Conservation (phyloP, 2,329 filamentous ascomycete genomes). For the Periconia macrospinosa region DNA sequence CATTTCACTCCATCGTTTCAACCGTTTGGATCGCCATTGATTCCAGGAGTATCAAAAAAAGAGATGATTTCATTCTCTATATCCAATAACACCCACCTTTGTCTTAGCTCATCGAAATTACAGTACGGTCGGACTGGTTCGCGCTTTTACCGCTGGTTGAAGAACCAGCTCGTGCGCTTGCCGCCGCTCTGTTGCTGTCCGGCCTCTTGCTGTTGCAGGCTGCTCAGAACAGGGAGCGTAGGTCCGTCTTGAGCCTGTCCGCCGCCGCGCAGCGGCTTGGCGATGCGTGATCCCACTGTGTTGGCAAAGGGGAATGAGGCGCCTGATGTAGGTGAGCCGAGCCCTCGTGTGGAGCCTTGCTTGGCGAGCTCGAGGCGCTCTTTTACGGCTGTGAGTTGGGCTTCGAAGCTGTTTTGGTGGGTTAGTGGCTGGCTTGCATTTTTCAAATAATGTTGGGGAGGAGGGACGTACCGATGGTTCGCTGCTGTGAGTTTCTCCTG, state of each 20-base stretch:
- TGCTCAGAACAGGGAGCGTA: conserved; percentile 47
- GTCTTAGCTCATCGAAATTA: no score
- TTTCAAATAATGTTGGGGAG: neutral
- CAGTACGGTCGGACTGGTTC: neutral
- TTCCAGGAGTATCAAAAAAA: no score
- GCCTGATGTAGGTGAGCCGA: conserved; percentile 62
- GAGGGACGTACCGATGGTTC: conserved; percentile 80
- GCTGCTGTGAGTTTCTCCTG: conserved; percentile 98
- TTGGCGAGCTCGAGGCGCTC: conserved; percentile 96
- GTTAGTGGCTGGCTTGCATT: conserved; percentile 10
- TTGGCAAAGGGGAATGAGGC: conserved; percentile 68
- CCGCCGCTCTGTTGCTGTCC: conserved; percentile 58
- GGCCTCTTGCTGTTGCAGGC: conserved; percentile 54
- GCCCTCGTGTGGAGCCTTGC: conserved; percentile 81
- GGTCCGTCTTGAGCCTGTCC: conserved; percentile 36
- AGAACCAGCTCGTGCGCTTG: conserved; percentile 77
- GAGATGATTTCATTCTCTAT: no score
- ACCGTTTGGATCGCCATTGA: no score
- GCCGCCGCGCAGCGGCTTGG: conserved; percentile 64
- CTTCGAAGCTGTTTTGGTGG: conserved; percentile 74
- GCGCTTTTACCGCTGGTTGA: conserved; percentile 56
- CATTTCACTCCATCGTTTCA: no score
- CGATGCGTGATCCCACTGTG: conserved; percentile 59
- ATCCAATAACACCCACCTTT: no score
- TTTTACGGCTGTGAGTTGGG: conserved; percentile 95